phyloP scores from a whole-genome alignment of 331 rosid genomes.

The Erythrophleum ivorense region DNA sequence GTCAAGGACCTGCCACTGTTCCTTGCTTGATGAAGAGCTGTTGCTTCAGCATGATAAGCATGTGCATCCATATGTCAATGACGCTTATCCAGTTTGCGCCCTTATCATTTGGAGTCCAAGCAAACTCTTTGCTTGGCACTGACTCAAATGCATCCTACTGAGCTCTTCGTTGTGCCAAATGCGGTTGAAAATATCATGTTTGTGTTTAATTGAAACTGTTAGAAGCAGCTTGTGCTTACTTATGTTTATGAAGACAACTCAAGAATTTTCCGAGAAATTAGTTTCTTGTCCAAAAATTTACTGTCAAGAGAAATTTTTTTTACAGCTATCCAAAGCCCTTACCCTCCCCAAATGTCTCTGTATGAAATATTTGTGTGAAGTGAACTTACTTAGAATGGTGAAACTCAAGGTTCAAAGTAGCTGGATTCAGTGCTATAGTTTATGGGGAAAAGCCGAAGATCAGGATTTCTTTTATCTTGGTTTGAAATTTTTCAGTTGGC shows the following conservation, averaged over 20 bases:
- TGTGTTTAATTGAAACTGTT: constrained; percentile 40
- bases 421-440: neutral
- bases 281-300: constrained; percentile 32
- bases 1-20: constrained; percentile 29
- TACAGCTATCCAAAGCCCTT: neutral
- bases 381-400: neutral
- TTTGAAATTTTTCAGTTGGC: neutral
- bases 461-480: too few species aligned
- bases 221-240: constrained; percentile 40
- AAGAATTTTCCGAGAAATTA: constrained; percentile 25
- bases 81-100: constrained; percentile 29
- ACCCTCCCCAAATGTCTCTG: neutral
- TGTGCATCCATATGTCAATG: constrained; percentile 12
- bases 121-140: constrained; percentile 19
- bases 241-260: constrained; percentile 36
- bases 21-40: constrained; percentile 37
- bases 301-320: neutral
- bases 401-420: constrained; percentile 6
- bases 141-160: constrained; percentile 13
- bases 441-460: neutral
- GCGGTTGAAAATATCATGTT: constrained; percentile 33
- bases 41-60: constrained; percentile 26
- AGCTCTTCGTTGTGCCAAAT: constrained; percentile 37
- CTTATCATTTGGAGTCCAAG: constrained; percentile 20
- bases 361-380: neutral